These are phyloP conservation scores for Cercospora zeae-maydis DNA, from an alignment of 2,329 filamentous ascomycete genomes.

Conservation along the genomic window DNA sequence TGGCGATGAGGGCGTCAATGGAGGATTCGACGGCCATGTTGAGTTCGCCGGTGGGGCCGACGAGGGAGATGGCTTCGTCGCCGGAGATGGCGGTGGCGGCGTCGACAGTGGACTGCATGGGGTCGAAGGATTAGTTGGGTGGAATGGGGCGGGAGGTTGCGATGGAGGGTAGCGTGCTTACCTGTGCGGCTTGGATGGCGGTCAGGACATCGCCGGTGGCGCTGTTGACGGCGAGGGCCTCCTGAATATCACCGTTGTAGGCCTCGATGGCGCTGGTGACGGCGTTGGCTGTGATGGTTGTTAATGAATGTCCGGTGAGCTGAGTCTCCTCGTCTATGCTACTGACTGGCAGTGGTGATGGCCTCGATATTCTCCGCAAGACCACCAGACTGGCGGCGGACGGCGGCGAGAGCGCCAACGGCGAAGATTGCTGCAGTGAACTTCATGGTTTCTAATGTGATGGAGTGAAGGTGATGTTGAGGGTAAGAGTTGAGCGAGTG, in stretches of 20 bases:
- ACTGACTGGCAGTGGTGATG: slow-evolving; percentile 5
- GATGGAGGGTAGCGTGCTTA: background rate
- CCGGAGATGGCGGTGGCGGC: slow-evolving; percentile 3
- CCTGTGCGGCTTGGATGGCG: slow-evolving; percentile 10
- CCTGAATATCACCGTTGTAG: slow-evolving; percentile 8
- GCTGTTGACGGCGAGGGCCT: slow-evolving; percentile 10
- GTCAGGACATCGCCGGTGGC: slow-evolving; percentile 11
- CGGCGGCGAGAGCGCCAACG: slow-evolving; percentile 12
- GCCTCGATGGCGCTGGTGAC: slow-evolving; percentile 10
- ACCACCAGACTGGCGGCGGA: slow-evolving; percentile 10
- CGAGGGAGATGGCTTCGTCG: slow-evolving; percentile 6
- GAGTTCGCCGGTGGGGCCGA: slow-evolving; percentile 10
- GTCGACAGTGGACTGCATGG: slow-evolving; percentile 4
- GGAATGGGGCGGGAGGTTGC: no score
- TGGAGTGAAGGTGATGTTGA: background rate
- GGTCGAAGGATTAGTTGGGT: background rate
- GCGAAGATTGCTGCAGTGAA: slow-evolving; percentile 16
- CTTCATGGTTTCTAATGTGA: slow-evolving; percentile 10
- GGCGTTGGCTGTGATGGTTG: background rate
- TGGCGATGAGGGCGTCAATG: slow-evolving; percentile 11
- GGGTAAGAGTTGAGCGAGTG: background rate
- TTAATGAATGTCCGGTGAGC: background rate
- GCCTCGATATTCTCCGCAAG: slow-evolving; percentile 5
- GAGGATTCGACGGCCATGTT: slow-evolving; percentile 11
- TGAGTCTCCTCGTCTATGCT: no score